A percentile compares a stretch with the other conserved stretches of the same genome.
Conservation (phyloP, 164 flowering plant species). For the Macadamia integrifolia region DNA sequence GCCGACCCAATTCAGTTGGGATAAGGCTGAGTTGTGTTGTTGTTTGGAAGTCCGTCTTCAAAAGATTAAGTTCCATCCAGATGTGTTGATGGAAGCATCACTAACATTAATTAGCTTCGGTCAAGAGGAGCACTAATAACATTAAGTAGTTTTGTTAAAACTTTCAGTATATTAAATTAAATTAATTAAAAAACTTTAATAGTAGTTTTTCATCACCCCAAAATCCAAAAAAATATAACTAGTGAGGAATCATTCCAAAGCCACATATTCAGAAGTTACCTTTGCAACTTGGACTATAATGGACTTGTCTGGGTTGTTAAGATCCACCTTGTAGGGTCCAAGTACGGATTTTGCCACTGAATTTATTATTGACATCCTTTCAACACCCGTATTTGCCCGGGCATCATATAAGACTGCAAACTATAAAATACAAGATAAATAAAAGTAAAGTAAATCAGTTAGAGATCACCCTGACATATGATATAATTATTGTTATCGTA, state of each 20-base stretch:
- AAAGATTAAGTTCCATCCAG: too few relatives aligned
- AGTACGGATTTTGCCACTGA: conserved; percentile 91
- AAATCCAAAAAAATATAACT: too few relatives aligned
- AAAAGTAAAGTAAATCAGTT: background rate
- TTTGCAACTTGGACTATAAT: conserved; percentile 77
- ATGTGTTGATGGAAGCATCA: too few relatives aligned
- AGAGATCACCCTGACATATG: background rate
- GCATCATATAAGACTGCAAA: conserved; percentile 89
- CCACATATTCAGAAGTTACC: conserved; percentile 33
- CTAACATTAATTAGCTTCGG: too few relatives aligned
- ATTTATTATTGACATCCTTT: conserved; percentile 78
- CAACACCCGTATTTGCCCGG: conserved; percentile 86
- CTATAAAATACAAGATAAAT: conserved; percentile 33
- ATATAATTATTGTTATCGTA: background rate
- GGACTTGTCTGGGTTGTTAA: conserved; percentile 69
- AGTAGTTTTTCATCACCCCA: too few relatives aligned
- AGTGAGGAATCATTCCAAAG: conserved; percentile 1
- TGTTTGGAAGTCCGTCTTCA: too few relatives aligned
- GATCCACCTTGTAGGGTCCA: conserved; percentile 85
- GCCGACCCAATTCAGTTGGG: too few relatives aligned
- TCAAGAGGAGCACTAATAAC: too few relatives aligned
- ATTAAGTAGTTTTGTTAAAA: too few relatives aligned
- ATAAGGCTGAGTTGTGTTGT: too few relatives aligned
- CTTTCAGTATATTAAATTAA: too few relatives aligned
- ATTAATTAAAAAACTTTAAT: too few relatives aligned